Evolutionary conservation across 129 eudicot genomes (phyloP), one percentile per base, ranked within the genome.

Genomic region (Scalesia atractyloides): DNA sequence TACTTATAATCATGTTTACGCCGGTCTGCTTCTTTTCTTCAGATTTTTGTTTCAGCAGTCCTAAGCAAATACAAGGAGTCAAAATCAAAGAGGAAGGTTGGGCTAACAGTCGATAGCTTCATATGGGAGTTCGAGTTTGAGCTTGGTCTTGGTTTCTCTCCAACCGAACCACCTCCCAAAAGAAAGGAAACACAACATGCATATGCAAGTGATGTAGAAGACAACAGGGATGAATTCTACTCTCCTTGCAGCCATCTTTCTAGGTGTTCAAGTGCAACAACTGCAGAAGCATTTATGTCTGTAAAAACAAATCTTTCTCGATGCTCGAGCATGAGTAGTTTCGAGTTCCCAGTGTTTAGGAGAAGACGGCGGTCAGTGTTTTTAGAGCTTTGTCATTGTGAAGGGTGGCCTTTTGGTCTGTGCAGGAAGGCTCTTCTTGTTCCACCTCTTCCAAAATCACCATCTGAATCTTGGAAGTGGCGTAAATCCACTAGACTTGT

Each of bases 401-500:
- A 89, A 26, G 98, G 98, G 8, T 89, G 98, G 98, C 98, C 98
- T 0, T 92, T 92, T 74, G 98, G 98, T 19, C 82, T 92, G 5
- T 83, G 92, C 73, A 74, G 91, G 75, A 89, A 81, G 84, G 85
- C 88, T 7, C 74, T 92, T 56, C 76, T 93, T 76, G 94, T 89
- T 73, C 98, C 98, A 41, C 98, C 98, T 9, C 82, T 89, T 73
- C 98, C 92, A 7, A 89, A 89, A 69, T 87, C 96, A 19, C 96
- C 98, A 7, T 76, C 98, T 1, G 92, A 89, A 51, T 85, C 98
- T 51, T 93, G 98, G 98, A 69, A 84, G 68, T 89, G 96, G 95
- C 82, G 86, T 69, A 88, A 86, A 83, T 79, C 72, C 82, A 58
- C 76, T 1, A 79, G 69, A 79, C 17, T 68, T 73, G 46, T 79